Evolutionary conservation across 2,329 filamentous ascomycete species (phyloP).

Genomic region (Fusarium marasasianum): DNA sequence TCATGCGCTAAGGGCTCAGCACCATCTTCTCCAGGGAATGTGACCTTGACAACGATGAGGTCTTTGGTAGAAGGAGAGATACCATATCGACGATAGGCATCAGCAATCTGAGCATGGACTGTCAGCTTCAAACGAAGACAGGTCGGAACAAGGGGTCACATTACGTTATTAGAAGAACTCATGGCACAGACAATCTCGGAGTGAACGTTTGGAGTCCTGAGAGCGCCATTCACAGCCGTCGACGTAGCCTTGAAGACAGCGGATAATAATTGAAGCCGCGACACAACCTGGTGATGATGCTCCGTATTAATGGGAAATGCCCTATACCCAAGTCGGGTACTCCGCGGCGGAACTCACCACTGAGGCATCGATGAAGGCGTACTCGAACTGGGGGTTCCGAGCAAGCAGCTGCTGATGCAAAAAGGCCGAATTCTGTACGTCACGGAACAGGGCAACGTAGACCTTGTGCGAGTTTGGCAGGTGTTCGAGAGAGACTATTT

Average conservation of each 20-base stretch:
- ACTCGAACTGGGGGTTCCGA: conserved; percentile 87
- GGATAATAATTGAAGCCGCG: conserved; percentile 76
- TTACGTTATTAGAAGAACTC: conserved; percentile 83
- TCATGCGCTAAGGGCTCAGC: conserved; percentile 56
- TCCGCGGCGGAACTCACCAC: conserved; percentile 62
- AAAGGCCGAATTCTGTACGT: conserved; percentile 80
- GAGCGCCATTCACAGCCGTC: conserved; percentile 65
- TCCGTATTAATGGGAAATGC: conserved; percentile 11
- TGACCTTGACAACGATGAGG: conserved; percentile 85
- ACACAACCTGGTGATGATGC: conserved; percentile 67
- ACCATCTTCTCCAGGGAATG: conserved; percentile 57
- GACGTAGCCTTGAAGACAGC: conserved; percentile 82
- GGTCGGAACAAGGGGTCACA: neutral
- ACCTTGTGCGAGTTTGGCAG: conserved; percentile 73
- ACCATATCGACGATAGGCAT: conserved; percentile 90
- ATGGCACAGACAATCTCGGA: conserved; percentile 87
- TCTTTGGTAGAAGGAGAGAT: conserved; percentile 75
- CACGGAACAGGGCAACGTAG: conserved; percentile 77
- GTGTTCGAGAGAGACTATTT: conserved; percentile 79
- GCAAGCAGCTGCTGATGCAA: conserved; percentile 85
- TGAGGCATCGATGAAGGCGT: conserved; percentile 89
- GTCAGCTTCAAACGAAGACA: conserved; percentile 10
- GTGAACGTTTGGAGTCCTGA: conserved; percentile 87
- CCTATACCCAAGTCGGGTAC: conserved; percentile 18
- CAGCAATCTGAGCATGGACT: conserved; percentile 73